phyloP scores from a whole-genome alignment of 208 protist genomes.

The Sergeia podlipaevii region DNA sequence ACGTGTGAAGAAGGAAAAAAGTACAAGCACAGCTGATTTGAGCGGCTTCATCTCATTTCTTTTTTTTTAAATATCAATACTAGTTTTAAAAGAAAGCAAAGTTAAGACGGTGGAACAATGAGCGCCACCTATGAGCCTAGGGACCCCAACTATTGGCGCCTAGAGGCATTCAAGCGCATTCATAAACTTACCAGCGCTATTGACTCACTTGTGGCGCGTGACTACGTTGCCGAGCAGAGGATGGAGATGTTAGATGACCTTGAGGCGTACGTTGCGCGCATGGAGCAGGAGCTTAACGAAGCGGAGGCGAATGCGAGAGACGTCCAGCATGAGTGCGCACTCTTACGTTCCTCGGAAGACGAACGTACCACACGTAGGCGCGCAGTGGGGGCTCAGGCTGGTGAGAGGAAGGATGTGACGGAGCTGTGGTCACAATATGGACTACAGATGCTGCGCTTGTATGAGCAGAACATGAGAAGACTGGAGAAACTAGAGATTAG shows the following conservation, averaged over 20 bases:
- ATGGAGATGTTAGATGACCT: conserved; percentile 37
- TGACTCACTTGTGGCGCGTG: conserved; percentile 49
- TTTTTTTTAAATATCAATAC: no score
- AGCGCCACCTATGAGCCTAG: no score
- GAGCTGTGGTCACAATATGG: conserved; percentile 18
- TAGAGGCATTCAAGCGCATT: conserved; percentile 33
- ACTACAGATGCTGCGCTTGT: conserved; percentile 17
- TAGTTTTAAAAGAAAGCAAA: no score
- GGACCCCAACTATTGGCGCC: conserved; percentile 23
- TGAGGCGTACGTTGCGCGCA: conserved; percentile 17
- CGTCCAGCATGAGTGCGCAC: not conserved
- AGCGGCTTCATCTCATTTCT: no score
- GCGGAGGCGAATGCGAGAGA: conserved; percentile 13
- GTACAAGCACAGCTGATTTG: no score
- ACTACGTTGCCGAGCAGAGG: conserved; percentile 40
- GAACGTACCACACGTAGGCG: not conserved
- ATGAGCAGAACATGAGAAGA: conserved; percentile 25
- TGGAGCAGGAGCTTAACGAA: conserved; percentile 25
- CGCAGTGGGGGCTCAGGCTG: conserved; percentile 3
- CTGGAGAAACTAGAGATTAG: conserved; percentile 14
- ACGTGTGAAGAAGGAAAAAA: no score
- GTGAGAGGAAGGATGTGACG: conserved; percentile 13
- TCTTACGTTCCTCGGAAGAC: not conserved
- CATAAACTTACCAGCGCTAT: conserved; percentile 42
- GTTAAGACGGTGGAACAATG: no score